Conservation (phyloP, 495 filamentous ascomycete species). For the Penicillium macrosclerotiorum region DNA sequence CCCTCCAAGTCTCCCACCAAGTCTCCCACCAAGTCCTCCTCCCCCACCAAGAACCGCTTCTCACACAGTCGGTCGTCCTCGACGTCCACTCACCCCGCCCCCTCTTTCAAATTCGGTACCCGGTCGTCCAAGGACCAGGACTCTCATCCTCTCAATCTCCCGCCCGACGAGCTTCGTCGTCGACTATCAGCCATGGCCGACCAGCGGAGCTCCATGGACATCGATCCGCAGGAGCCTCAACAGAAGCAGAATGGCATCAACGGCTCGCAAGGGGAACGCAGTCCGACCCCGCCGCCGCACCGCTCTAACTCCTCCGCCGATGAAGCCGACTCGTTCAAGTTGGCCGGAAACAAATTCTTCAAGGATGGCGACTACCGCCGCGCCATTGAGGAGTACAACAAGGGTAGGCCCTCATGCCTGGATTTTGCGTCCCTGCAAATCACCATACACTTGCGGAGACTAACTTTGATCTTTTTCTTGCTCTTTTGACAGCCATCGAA, state of each 20-base stretch:
- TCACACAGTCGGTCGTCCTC: constrained; percentile 37
- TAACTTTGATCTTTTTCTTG: constrained; percentile 7
- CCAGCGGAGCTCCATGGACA: constrained; percentile 68
- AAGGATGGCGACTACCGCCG: constrained; percentile 83
- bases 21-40: constrained; percentile 29
- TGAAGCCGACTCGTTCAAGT: constrained; percentile 87
- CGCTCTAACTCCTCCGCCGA: constrained; percentile 53
- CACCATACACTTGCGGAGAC: neutral
- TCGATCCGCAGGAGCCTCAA: constrained; percentile 61
- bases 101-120: constrained; percentile 21
- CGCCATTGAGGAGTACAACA: constrained; percentile 89
- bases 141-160: constrained; percentile 81
- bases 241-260: constrained; percentile 57
- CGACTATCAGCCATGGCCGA: constrained; percentile 64
- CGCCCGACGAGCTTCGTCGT: constrained; percentile 77
- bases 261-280: constrained; percentile 47
- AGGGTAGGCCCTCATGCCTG: constrained; percentile 59
- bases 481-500: constrained; percentile 75
- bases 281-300: constrained; percentile 81
- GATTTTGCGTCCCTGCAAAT: neutral
- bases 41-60: constrained; percentile 24
- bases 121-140: constrained; percentile 61
- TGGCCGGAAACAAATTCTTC: constrained; percentile 92
- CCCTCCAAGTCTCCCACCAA: constrained; percentile 25
- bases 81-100: constrained; percentile 22